phyloP scores from a whole-genome alignment of 805 yeast species.

The Pichia phayaonensis region DNA sequence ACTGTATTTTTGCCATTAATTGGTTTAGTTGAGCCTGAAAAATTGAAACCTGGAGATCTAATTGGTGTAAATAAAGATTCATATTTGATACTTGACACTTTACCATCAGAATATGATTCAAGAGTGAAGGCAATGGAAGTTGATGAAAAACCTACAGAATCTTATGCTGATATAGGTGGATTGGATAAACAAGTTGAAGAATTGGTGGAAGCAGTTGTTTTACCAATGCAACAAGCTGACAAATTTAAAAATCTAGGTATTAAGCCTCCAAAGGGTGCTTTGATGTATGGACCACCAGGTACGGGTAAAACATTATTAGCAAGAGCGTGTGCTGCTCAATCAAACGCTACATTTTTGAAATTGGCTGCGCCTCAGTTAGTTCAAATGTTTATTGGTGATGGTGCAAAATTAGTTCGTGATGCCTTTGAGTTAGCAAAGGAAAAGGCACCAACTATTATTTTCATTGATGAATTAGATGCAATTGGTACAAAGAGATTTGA shows the following conservation, averaged over 20 bases:
- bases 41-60: conserved; percentile 93
- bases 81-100: conserved; percentile 82
- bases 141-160: conserved; percentile 96
- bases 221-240: conserved; percentile 98
- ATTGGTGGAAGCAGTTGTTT: conserved; percentile 93
- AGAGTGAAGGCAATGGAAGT: conserved; percentile 99
- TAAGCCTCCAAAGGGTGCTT: conserved; percentile 96
- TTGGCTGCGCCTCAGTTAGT: conserved; percentile 97
- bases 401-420: conserved; percentile 95
- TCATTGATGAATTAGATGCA: conserved; percentile 97
- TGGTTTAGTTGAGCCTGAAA: conserved; percentile 87
- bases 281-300: conserved; percentile 99
- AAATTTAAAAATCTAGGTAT: conserved; percentile 91
- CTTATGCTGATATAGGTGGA: conserved; percentile 97
- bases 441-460: conserved; percentile 96
- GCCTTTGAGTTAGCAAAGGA: conserved; percentile 97
- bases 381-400: conserved; percentile 98
- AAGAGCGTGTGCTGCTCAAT: conserved; percentile 98
- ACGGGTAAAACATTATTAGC: conserved; percentile 97
- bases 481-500: conserved; percentile 98
- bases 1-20: conserved; percentile 93
- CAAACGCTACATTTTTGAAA: conserved; percentile 93
- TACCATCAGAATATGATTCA: conserved; percentile 96
- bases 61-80: conserved; percentile 98
- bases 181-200: conserved; percentile 97